Base-by-base conservation (phyloP, 2,329 filamentous ascomycete genomes). In the Xylogone sp. region DNA sequence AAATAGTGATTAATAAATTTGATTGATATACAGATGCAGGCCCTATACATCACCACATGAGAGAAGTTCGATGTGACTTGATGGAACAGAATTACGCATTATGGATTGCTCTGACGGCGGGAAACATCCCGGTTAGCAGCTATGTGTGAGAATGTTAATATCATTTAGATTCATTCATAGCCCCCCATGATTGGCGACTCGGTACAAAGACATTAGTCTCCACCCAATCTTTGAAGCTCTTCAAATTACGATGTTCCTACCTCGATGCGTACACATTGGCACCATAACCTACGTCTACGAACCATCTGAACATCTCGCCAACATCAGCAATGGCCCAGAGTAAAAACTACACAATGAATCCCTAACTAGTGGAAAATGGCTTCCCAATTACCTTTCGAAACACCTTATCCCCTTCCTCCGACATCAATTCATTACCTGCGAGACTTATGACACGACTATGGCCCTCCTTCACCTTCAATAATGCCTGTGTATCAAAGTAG, bases 361-460 rank as follows among this genome's bases (percentile, higher is more conserved):
- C 48, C 50, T 53, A 63, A 2, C 66, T 65, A 10, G 57, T 53
- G 3, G 62, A 63, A 4, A 69, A 48, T 10, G 53, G 49, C 12
- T 55, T 54, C 22, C 67, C 65, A 1, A 59, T 51, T 46, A 57
- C 59, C 42, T 61, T 50, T 42, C 56, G 49, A 46, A 71, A 71
- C 3, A 66, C 56, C 8, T 54, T 55, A 42, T 64, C 64, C 6
- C 61, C 61, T 53, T 72, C 59, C 9, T 54, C 56, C 24, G 66
- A 65, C 3, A 68, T 72, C 50, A 77, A 58, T 54, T 76, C 70
- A 49, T 78, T 74, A 0, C 75, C 73, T 0, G 73, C 74, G 3
- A 78, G 58, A 10, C 68, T 69, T 8, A 77, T 61, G 8, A 70
- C 68, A 21, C 60, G 62, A 21, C 63, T 61, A 22, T 67, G 59